Conservation (phyloP, 2,329 filamentous ascomycete species). For the Pseudogymnoascus destructans region DNA sequence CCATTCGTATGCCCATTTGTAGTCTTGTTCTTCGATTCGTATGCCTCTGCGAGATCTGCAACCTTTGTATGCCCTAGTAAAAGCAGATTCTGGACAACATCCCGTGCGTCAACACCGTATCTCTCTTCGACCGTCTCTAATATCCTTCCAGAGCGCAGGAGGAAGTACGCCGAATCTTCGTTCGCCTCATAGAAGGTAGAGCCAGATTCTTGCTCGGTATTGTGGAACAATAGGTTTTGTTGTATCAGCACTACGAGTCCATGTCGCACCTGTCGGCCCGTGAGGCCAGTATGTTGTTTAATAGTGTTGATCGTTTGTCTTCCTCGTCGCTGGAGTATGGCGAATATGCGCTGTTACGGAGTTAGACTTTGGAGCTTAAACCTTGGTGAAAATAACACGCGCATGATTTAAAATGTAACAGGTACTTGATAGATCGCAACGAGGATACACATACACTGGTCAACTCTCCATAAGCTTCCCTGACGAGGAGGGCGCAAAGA, state of each 20-base stretch:
- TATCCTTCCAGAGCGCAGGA: conserved; percentile 72
- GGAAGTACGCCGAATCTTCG: conserved; percentile 62
- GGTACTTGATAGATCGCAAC: not conserved
- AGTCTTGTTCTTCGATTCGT: conserved; percentile 26
- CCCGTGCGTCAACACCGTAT: conserved; percentile 61
- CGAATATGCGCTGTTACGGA: conserved; percentile 61
- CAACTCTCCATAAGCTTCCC: conserved; percentile 82
- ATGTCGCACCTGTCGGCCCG: conserved; percentile 62
- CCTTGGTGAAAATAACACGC: conserved; percentile 1
- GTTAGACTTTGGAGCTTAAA: conserved; percentile 17
- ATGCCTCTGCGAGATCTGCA: conserved; percentile 54
- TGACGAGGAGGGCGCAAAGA: conserved; percentile 79
- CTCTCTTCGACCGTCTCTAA: conserved; percentile 60
- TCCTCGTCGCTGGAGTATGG: conserved; percentile 63
- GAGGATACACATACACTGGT: conserved; percentile 58
- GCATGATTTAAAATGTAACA: conserved; percentile 1
- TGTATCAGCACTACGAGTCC: conserved; percentile 77
- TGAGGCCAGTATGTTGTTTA: conserved; percentile 57
- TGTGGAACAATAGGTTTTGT: conserved; percentile 71
- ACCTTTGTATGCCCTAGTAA: conserved; percentile 66
- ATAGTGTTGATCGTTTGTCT: conserved; percentile 60
- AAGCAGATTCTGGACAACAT: conserved; percentile 62
- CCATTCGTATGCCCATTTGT: conserved; percentile 23
- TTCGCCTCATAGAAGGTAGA: conserved; percentile 76
- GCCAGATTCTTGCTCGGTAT: conserved; percentile 47